Evolutionary conservation across 768 basidiomycete species (phyloP).

Genomic region (Termitomyces sp.): DNA sequence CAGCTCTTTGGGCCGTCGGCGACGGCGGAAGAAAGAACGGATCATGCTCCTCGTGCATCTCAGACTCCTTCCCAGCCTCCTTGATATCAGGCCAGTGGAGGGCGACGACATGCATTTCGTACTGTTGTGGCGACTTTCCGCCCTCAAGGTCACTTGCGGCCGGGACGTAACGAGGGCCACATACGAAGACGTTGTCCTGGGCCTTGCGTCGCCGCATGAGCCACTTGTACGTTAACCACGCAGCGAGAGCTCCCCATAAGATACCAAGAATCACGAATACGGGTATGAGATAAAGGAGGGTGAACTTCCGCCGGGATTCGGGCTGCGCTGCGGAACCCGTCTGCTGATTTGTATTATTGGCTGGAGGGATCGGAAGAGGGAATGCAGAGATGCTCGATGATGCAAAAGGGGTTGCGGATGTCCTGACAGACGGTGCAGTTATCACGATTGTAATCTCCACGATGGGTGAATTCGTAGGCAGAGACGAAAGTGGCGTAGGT

Average conservation of each 20-base stretch:
- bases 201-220: conserved; percentile 20
- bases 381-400: conserved; percentile 10
- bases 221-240: conserved; percentile 34
- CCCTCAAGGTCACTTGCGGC: conserved; percentile 15
- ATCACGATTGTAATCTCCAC: not conserved
- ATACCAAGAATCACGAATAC: conserved; percentile 26
- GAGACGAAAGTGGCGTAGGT: not conserved
- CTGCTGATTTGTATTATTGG: not conserved
- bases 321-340: conserved; percentile 2
- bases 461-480: conserved; percentile 1
- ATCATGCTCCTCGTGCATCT: conserved; percentile 4
- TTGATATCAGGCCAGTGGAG: conserved; percentile 15
- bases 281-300: conserved; percentile 23
- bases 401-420: not conserved
- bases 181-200: conserved; percentile 6
- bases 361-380: not conserved
- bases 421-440: not conserved
- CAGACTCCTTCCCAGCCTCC: not conserved
- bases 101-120: conserved; percentile 7
- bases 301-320: conserved; percentile 3
- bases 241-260: conserved; percentile 22
- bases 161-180: conserved; percentile 21
- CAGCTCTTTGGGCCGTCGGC: conserved; percentile 3
- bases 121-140: conserved; percentile 5
- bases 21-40: conserved; percentile 20